Base-by-base conservation (phyloP, 768 basidiomycete species). In the Leucocoprinus sp. region DNA sequence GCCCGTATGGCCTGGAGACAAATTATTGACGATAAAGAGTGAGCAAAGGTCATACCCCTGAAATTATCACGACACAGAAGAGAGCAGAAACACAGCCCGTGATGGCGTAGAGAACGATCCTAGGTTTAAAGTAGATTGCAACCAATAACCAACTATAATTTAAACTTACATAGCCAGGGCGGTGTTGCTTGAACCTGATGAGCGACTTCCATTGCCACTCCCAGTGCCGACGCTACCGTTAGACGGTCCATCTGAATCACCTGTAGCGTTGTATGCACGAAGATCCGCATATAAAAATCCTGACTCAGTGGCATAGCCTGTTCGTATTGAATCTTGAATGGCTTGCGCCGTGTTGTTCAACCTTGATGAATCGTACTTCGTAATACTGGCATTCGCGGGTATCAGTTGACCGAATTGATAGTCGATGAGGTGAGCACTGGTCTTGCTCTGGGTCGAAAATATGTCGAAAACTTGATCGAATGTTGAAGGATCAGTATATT, bases 61-160 rank as follows among this genome's bases (percentile, higher is more conserved):
- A 82, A 9, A 92, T 64, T 52, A 96, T 85, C 49, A 96, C 90
- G 37, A 86, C 65, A 51, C 81, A 78, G 64, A 96, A 93, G 17
- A 93, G 68, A 19, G 79, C 77, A 18, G 88, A 87, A 29, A 97
- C 90, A 52, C 86, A 82, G 3, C 89, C 93, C 1, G 90, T 92
- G 54, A 95, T 90, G 3, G 80, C 78, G 58, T 95, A 95, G 15
- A 90, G 67, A 22, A 90, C 72, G 45, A 90, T 84, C 88, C 87
- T 83, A 38, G 15, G 7, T 4, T 23, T 9, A 41, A 8, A 50
- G 9, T 8, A 17, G 21, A 1, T 19, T 36, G 28, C 34, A 26
- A 17, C 45, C 23, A 37, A 19, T 19, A n/a, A 35, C 24, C 37
- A 36, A 33, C n/a, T n/a, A 29, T n/a, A 6, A 26, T 39, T 14